Evolutionary conservation across 805 yeast genomes (phyloP), one percentile per base, ranked within the genome.

Genomic region (Cyberlindnera meyerae): DNA sequence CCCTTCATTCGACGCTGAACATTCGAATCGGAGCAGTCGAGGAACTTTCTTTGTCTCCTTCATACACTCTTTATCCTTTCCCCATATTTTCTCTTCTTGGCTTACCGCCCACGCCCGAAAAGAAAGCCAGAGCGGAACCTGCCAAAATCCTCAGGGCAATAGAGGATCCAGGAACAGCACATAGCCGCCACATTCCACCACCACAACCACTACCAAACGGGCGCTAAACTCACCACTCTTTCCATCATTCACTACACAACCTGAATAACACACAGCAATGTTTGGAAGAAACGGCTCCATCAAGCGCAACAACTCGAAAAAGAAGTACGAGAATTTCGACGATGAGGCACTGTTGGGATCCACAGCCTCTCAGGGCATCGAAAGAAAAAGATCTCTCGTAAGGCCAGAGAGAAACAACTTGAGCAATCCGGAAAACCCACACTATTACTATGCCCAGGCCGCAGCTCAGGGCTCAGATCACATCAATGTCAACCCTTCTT

Each of bases 401-500:
- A 73, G 86, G 43, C 94, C 95, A 4, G 97, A 90, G 54, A 75
- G 97, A 48, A 78, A 82, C 27, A 63, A 77, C 32, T 54, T 73
- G 36, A 71, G 77, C 44, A 70, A 77, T 49, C 77, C 74, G n/a
- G 71, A 70, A 36, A 83, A 84, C 55, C 93, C 90, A 3, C 76
- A 80, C 39, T 83, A 70, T 60, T 87, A 83, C 58, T 87, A 86
- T 58, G 72, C 83, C 11, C 87, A 81, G 48, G 78, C 79, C 26
- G 78, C 86, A 2, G 73, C 78, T 28, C 80, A 79, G 43, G 79
- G 82, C 51, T 66, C 77, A 11, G 71, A 68, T 38, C 78, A 78
- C 48, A 60, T 85, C 43, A 68, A 66, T 37, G 79, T 84, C 26
- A 75, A 71, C 48, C 87, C 93, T 2, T 75, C 85, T 0, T 60